A percentile compares a stretch with the other conserved stretches of the same genome.
phyloP scores from a whole-genome alignment of 1,284 basidiomycete species.

The Cutaneotrichosporon dermatis region DNA sequence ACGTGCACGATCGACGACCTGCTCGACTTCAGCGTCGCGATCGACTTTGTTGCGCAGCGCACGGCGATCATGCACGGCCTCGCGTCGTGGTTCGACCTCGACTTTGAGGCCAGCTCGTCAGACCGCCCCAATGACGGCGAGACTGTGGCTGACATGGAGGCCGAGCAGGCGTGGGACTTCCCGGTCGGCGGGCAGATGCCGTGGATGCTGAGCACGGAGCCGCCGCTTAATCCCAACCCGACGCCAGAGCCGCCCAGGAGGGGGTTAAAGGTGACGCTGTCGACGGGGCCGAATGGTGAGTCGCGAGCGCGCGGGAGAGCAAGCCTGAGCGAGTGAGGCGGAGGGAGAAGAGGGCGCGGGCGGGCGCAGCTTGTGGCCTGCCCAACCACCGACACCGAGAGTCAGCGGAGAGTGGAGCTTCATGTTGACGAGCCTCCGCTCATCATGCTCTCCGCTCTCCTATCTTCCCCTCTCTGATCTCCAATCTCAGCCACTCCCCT shows the following conservation, averaged over 20 bases:
- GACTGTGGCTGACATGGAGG: constrained; percentile 8
- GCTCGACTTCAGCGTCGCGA: constrained; percentile 42
- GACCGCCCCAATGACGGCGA: constrained; percentile 7
- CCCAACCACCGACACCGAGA: too few relatives aligned
- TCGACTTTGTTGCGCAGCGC: constrained; percentile 42
- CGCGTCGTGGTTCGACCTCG: constrained; percentile 49
- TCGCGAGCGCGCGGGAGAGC: neutral
- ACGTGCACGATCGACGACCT: constrained; percentile 41
- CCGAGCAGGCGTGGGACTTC: constrained; percentile 31
- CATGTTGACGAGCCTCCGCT: too few relatives aligned
- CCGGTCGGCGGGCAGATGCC: constrained; percentile 27
- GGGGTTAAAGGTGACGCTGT: constrained; percentile 41
- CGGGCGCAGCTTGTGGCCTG: too few relatives aligned
- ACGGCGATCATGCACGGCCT: constrained; percentile 48
- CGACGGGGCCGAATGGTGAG: constrained; percentile 45
- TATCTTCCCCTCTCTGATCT: too few relatives aligned
- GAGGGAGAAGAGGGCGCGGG: too few relatives aligned
- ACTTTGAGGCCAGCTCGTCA: constrained; percentile 30
- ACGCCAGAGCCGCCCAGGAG: constrained; percentile 37
- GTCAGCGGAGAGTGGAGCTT: too few relatives aligned
- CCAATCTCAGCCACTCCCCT: neutral
- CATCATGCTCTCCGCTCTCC: too few relatives aligned
- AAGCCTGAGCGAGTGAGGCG: too few relatives aligned
- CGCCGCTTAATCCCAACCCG: constrained; percentile 41
- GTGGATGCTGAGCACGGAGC: constrained; percentile 33